These are phyloP conservation scores for Candida dubliniensis DNA, from an alignment of 1,139 yeast species.

Conservation along the genomic window DNA sequence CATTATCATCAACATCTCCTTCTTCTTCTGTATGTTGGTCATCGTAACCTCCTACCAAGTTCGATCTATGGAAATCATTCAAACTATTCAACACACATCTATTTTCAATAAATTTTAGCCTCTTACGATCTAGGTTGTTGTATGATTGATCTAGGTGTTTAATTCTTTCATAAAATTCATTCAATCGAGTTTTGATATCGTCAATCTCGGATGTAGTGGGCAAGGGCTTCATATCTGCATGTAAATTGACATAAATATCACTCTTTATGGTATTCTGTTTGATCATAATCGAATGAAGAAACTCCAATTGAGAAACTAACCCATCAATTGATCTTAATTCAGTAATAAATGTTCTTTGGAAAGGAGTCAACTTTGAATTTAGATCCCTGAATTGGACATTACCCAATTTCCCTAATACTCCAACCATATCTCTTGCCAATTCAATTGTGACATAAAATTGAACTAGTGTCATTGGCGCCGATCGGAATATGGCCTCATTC, in stretches of 20 bases:
- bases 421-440: slow-evolving; percentile 82
- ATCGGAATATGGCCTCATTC: slow-evolving; percentile 46
- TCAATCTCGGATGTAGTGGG: slow-evolving; percentile 36
- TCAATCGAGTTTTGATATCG: slow-evolving; percentile 22
- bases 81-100: slow-evolving; percentile 32
- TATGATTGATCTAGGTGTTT: slow-evolving; percentile 37
- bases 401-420: slow-evolving; percentile 78
- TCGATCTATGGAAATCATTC: slow-evolving; percentile 28
- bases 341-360: slow-evolving; percentile 83
- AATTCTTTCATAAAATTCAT: slow-evolving; percentile 26
- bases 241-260: slow-evolving; percentile 24
- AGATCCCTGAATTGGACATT: slow-evolving; percentile 87
- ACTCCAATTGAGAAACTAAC: slow-evolving; percentile 30
- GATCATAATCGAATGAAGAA: slow-evolving; percentile 36
- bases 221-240: slow-evolving; percentile 29
- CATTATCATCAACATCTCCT: slow-evolving; percentile 31
- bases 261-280: slow-evolving; percentile 28
- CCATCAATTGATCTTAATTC: slow-evolving; percentile 64
- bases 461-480: slow-evolving; percentile 93
- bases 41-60: slow-evolving; percentile 13
- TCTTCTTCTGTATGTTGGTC: slow-evolving; percentile 20
- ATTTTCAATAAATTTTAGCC: slow-evolving; percentile 31
- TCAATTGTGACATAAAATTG: slow-evolving; percentile 93
- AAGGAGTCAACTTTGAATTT: slow-evolving; percentile 73
- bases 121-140: slow-evolving; percentile 23